phyloP scores from a whole-genome alignment of 352 stramenopile species.

The Phytophthora multivora region DNA sequence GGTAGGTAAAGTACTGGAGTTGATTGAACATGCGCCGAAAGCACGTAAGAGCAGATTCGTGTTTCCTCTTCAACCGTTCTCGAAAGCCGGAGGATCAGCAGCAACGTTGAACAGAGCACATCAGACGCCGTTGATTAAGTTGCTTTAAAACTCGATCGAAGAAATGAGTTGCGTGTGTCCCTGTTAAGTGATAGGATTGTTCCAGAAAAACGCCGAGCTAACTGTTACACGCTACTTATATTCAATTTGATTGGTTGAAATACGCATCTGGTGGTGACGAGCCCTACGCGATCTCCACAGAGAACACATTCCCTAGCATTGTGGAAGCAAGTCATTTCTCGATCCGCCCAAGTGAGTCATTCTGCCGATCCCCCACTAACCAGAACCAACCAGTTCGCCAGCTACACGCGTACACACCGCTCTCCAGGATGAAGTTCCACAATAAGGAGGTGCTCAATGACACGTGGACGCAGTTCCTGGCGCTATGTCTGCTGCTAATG shows the following conservation, averaged over 20 bases:
- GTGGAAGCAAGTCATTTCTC: conserved; percentile 27
- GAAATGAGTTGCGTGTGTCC: too few species aligned
- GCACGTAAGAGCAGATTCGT: too few species aligned
- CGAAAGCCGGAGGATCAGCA: neutral
- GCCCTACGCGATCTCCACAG: conserved; percentile 12
- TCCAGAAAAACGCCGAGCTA: conserved; percentile 1
- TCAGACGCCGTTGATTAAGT: neutral
- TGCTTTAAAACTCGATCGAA: neutral
- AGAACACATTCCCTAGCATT: conserved; percentile 1
- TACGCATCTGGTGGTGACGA: conserved; percentile 2
- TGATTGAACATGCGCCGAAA: neutral
- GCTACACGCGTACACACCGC: neutral
- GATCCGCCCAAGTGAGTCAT: conserved; percentile 10
- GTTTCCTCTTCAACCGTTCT: too few species aligned
- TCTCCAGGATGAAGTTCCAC: conserved; percentile 66
- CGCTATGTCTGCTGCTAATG: conserved; percentile 76
- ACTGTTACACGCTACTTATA: neutral
- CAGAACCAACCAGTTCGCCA: neutral
- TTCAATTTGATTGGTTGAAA: neutral
- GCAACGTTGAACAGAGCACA: neutral
- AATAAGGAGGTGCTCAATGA: conserved; percentile 81
- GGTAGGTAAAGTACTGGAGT: too few species aligned
- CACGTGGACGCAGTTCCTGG: conserved; percentile 83
- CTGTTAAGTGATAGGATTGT: neutral
- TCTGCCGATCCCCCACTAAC: too few species aligned